Evolutionary conservation across 1,284 basidiomycete species (phyloP).

Genomic region (Cystobasidium pallidum): DNA sequence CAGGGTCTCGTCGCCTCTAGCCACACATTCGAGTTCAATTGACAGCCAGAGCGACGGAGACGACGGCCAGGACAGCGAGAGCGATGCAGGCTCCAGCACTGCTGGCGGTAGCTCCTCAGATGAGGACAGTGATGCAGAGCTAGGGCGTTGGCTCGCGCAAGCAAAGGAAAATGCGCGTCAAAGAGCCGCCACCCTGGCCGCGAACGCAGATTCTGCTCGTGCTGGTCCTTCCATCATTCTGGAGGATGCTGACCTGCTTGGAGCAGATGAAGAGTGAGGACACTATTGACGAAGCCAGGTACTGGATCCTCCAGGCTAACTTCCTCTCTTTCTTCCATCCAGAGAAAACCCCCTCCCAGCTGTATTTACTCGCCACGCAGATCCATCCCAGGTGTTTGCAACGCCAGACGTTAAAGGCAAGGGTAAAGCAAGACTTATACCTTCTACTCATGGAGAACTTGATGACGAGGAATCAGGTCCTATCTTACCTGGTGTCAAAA

Average conservation of each 20-base stretch:
- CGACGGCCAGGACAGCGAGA: slow-evolving; percentile 8
- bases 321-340: background rate
- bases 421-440: slow-evolving; percentile 1
- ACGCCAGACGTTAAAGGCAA: slow-evolving; percentile 38
- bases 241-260: slow-evolving; percentile 29
- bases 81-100: slow-evolving; percentile 1
- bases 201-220: slow-evolving; percentile 27
- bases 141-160: slow-evolving; percentile 16
- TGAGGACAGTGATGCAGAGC: slow-evolving; percentile 22
- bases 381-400: slow-evolving; percentile 30
- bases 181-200: slow-evolving; percentile 25
- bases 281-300: background rate
- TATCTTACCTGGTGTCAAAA: slow-evolving; percentile 30
- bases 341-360: slow-evolving; percentile 38
- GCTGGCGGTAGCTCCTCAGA: slow-evolving; percentile 8
- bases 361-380: slow-evolving; percentile 37
- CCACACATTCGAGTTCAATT: slow-evolving; percentile 29
- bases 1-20: slow-evolving; percentile 31
- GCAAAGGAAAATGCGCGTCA: slow-evolving; percentile 28
- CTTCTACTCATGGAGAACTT: background rate
- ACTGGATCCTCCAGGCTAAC: background rate
- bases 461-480: slow-evolving; percentile 24
- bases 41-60: slow-evolving; percentile 15
- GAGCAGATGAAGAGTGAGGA: slow-evolving; percentile 16
- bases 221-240: slow-evolving; percentile 27